Evolutionary conservation across 352 stramenopile genomes (phyloP), one percentile per base, ranked within the genome.

Genomic region (Globisporangium takayamanum): DNA sequence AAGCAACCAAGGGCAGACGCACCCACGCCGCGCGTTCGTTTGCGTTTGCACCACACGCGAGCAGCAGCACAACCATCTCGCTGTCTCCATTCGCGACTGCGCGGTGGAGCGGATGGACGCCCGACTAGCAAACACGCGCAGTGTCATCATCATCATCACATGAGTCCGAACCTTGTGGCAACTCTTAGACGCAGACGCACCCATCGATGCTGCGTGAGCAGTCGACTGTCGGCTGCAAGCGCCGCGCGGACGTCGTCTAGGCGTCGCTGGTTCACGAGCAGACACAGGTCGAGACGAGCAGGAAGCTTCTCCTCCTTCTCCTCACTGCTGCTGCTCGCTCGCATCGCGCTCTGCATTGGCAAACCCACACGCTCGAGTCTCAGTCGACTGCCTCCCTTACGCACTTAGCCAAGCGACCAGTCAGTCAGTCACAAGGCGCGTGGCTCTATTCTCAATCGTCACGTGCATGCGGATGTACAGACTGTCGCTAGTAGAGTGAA

Each of bases 1-100:
- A n/a, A n/a, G n/a, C n/a, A 12, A n/a, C 1, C 18, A 51, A 15
- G 16, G 10, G 7, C 18, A 3, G n/a, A 52, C 60, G 57, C 53
- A 85, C 77, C 83, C 83, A 93, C 2, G 76, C 72, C n/a, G 77
- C 67, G 54, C 79, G 71, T 8, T 74, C 72, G 61, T 89, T 86
- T 25, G 75, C 68, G 25, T 84, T 50, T 10, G 74, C 80, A 0
- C 78, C 80, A 26, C 63, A 66, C 2, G 60, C 58, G 1, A 92
- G 62, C 45, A 92, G 66, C 50, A 89, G 53, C 50, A 69, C 18
- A 2, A 73, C 69, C 45, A 89, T 76, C 36, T 64, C 67, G 3
- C 71, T 1, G 36, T 89, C 61, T 2, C 72, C 67, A 5, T 59
- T 67, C 20, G 68, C 69, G 33, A 88, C 78, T 11, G 83, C 83